Base-by-base conservation (phyloP, 768 basidiomycete genomes). In the Erythrobasidium yunnanense region DNA sequence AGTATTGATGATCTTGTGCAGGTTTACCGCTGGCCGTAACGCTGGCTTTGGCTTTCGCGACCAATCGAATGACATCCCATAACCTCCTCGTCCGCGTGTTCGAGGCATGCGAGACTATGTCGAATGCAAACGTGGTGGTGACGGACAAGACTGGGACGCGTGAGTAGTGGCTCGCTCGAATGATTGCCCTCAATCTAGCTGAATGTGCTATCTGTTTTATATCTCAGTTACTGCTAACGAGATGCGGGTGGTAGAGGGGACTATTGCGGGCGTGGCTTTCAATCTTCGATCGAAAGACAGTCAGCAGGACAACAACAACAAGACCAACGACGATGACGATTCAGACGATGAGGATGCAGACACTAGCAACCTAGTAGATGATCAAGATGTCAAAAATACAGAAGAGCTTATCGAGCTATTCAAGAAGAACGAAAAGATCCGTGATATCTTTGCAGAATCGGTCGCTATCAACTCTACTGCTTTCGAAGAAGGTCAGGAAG, bases 61-160 rank as follows among this genome's bases (percentile, higher is more conserved):
- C 65, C 2, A 66, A 66, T 23, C 65, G 65, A 7, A 66, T 66
- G 65, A 66, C 65, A 22, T 35, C 38, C 17, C 65, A 66, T 32
- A 66, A 66, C 25, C 34, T 66, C 15, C 65, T 66, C 15, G 65
- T 66, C 34, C 52, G 65, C 5, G 65, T 66, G 13, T 66, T 66
- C 30, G 53, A 66, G 29, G 53, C 65, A 15, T 66, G 65, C 29
- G 65, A 66, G 45, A 66, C 65, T 22, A 66, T 66, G 65, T 55
- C 65, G 1, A 66, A 66, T 32, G 65, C 65, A 15, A 55, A 55
- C 54, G 32, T 55, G 27, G 45, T 66, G 29, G 65, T 66, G 15
- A 66, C 65, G 11, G 65, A 66, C 29, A 66, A 66, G 54, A 66
- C 65, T 1, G 65, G 65, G n/a, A 66, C 65, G 3, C 65, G 50